phyloP scores from a whole-genome alignment of 805 yeast species.

The Saturnispora besseyi region DNA sequence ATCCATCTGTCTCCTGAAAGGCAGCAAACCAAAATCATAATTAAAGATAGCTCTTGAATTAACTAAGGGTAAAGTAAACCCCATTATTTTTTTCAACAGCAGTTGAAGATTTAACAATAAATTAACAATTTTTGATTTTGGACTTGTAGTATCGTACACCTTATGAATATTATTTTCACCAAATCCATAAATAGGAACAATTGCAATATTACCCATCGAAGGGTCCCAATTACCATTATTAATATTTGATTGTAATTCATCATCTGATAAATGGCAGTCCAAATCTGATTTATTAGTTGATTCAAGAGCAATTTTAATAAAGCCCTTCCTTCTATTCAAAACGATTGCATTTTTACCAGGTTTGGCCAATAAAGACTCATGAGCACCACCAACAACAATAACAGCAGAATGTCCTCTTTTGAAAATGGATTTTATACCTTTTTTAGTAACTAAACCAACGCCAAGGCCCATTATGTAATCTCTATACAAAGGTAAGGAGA shows the following conservation, averaged over 20 bases:
- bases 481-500: constrained; percentile 73
- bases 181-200: constrained; percentile 86
- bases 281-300: constrained; percentile 21
- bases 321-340: constrained; percentile 73
- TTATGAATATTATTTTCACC: constrained; percentile 70
- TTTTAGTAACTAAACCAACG: constrained; percentile 71
- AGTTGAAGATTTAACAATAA: constrained; percentile 49
- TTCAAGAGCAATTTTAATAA: constrained; percentile 76
- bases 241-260: constrained; percentile 5
- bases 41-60: constrained; percentile 89
- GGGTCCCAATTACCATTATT: constrained; percentile 7
- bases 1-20: constrained; percentile 72
- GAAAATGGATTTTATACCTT: constrained; percentile 59
- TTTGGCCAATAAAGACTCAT: constrained; percentile 66
- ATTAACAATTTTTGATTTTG: constrained; percentile 23
- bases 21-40: constrained; percentile 84
- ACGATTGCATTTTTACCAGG: constrained; percentile 63
- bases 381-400: constrained; percentile 94
- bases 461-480: constrained; percentile 81
- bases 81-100: constrained; percentile 60
- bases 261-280: neutral
- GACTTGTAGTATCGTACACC: constrained; percentile 27
- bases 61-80: constrained; percentile 86
- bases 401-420: constrained; percentile 65
- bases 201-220: constrained; percentile 48